These are phyloP conservation scores for Ogataea zsoltii DNA, from an alignment of 805 yeast genomes.

Conservation along the genomic window DNA sequence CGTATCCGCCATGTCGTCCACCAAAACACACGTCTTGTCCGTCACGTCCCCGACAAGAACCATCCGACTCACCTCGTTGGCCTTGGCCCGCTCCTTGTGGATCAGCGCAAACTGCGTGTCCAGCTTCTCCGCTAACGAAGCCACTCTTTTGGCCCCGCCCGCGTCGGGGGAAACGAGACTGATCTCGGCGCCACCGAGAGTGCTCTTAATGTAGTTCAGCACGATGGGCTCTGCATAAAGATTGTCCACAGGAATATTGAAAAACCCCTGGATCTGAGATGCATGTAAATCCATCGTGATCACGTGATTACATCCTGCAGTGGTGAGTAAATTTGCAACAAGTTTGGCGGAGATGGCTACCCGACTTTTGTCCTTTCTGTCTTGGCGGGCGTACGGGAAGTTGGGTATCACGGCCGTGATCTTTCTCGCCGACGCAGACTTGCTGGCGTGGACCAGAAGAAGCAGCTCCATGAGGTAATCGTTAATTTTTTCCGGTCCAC, in stretches of 20 bases:
- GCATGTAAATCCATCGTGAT: constrained; percentile 98
- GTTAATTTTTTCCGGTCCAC: constrained; percentile 74
- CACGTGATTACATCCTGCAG: constrained; percentile 94
- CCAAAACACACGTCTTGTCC: constrained; percentile 77
- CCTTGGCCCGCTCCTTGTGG: constrained; percentile 93
- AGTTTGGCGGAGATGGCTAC: constrained; percentile 96
- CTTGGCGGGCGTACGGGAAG: constrained; percentile 97
- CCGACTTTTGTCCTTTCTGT: constrained; percentile 91
- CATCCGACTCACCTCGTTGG: constrained; percentile 94
- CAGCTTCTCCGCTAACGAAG: constrained; percentile 86
- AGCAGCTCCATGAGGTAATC: constrained; percentile 85
- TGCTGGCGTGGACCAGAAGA: constrained; percentile 90
- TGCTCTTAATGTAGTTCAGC: constrained; percentile 73
- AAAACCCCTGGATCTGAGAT: constrained; percentile 96
- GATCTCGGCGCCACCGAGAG: constrained; percentile 53
- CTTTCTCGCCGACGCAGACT: constrained; percentile 91
- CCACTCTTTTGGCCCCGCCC: constrained; percentile 98
- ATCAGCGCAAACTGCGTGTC: constrained; percentile 93
- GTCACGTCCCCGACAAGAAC: constrained; percentile 94
- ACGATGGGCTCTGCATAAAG: constrained; percentile 94
- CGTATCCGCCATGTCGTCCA: constrained; percentile 98
- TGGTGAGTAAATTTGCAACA: constrained; percentile 85
- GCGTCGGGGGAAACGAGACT: constrained; percentile 97
- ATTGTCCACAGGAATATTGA: constrained; percentile 93
- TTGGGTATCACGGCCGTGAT: constrained; percentile 94